These are phyloP conservation scores for Apiospora kogelbergensis DNA, from an alignment of 2,329 filamentous ascomycete species.

Conservation along the genomic window DNA sequence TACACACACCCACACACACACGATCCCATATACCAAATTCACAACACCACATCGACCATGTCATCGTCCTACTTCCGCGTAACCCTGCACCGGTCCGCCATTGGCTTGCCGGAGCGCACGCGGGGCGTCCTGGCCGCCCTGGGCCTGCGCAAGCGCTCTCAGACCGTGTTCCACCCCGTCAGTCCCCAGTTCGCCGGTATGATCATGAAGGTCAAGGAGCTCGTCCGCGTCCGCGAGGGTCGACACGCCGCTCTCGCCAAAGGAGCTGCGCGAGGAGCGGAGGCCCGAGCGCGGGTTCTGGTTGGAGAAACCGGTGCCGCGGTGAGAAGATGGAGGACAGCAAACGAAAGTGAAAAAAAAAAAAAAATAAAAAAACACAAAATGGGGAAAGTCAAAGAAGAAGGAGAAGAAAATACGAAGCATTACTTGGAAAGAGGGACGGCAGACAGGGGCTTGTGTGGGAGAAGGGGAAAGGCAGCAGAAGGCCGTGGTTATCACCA, in stretches of 20 bases:
- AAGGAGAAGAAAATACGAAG: too few relatives aligned
- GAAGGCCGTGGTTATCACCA: neutral
- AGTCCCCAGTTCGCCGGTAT: constrained; percentile 80
- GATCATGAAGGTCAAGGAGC: constrained; percentile 91
- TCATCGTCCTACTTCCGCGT: constrained; percentile 66
- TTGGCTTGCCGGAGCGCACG: constrained; percentile 80
- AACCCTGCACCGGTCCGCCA: constrained; percentile 84
- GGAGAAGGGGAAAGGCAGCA: too few relatives aligned
- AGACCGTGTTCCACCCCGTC: constrained; percentile 88
- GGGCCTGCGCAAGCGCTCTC: constrained; percentile 80
- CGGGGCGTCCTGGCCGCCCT: constrained; percentile 81
- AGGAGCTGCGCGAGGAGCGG: constrained; percentile 69
- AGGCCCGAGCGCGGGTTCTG: constrained; percentile 80
- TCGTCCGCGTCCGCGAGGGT: constrained; percentile 82
- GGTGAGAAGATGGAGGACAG: constrained; percentile 25
- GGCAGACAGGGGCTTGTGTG: neutral
- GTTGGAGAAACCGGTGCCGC: constrained; percentile 58
- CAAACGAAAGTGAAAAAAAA: neutral
- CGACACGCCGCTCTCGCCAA: constrained; percentile 59
- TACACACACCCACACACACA: neutral
- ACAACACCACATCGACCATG: neutral
- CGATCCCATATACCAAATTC: too few relatives aligned
- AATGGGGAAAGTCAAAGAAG: neutral
- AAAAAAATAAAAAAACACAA: too few relatives aligned
- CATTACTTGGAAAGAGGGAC: too few relatives aligned